A percentile compares a stretch with the other conserved stretches of the same genome.
Evolutionary conservation across 768 basidiomycete genomes (phyloP).

Genomic region (Dacryopinax spathularia): DNA sequence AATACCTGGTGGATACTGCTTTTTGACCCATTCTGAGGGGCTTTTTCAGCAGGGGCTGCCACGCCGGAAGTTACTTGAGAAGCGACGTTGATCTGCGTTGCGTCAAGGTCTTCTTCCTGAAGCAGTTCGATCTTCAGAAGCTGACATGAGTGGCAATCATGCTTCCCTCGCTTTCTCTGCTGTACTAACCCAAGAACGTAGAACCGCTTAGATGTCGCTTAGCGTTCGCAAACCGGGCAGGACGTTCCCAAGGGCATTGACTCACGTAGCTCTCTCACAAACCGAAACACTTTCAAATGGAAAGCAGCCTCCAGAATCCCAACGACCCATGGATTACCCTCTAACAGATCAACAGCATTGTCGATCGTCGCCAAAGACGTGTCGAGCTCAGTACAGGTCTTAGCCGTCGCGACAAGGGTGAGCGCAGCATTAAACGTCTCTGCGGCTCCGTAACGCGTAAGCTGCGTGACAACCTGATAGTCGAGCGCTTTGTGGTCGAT

Average conservation of each 20-base stretch:
- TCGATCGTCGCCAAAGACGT: not conserved
- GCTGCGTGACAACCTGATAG: not conserved
- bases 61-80: no score
- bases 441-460: not conserved
- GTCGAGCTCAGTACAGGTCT: not conserved
- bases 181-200: no score
- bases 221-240: not conserved
- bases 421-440: not conserved
- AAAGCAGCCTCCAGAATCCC: not conserved
- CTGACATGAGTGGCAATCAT: no score
- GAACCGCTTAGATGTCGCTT: no score
- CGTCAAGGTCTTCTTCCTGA: no score
- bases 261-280: not conserved
- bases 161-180: no score
- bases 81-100: no score
- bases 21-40: no score
- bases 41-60: no score
- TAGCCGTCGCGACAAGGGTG: not conserved
- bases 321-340: not conserved
- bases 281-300: not conserved
- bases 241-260: not conserved
- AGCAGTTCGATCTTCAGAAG: no score
- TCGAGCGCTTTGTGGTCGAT: not conserved
- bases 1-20: no score
- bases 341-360: not conserved